phyloP scores from a whole-genome alignment of 139 green algal genomes.

The Chlorella vulgaris region DNA sequence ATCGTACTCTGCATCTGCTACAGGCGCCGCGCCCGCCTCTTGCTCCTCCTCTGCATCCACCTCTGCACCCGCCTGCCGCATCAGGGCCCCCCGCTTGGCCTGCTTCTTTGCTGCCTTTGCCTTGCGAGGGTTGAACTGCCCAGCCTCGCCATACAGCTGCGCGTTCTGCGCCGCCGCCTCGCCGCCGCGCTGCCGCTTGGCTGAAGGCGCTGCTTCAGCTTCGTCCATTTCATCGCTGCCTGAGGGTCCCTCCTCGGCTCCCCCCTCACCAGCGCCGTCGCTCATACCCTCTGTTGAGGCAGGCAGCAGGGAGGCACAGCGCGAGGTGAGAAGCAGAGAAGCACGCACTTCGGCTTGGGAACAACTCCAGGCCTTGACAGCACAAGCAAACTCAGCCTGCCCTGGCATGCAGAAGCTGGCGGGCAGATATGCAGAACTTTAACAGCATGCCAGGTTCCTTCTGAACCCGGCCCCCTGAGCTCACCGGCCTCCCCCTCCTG shows the following conservation, averaged over 20 bases:
- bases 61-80: constrained; percentile 2
- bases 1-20: constrained; percentile 31
- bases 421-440: too few species aligned
- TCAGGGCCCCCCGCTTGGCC: constrained; percentile 45
- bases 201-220: constrained; percentile 28
- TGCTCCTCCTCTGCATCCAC: neutral
- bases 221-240: constrained; percentile 49
- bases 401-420: too few species aligned
- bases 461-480: too few species aligned
- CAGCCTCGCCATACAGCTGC: constrained; percentile 75
- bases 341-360: neutral
- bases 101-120: constrained; percentile 61
- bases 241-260: constrained; percentile 25
- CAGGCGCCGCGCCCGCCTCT: neutral
- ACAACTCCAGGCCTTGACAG: too few species aligned
- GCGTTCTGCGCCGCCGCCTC: constrained; percentile 51
- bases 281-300: constrained; percentile 19
- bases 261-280: constrained; percentile 38
- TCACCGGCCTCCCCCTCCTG: neutral
- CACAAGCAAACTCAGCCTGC: too few species aligned
- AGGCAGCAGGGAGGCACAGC: neutral
- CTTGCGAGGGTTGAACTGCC: constrained; percentile 84
- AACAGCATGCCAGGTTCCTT: too few species aligned
- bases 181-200: constrained; percentile 12
- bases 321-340: too few species aligned